Evolutionary conservation across 257 asterid species (phyloP).

Genomic region (Capsicum rhomboideum): DNA sequence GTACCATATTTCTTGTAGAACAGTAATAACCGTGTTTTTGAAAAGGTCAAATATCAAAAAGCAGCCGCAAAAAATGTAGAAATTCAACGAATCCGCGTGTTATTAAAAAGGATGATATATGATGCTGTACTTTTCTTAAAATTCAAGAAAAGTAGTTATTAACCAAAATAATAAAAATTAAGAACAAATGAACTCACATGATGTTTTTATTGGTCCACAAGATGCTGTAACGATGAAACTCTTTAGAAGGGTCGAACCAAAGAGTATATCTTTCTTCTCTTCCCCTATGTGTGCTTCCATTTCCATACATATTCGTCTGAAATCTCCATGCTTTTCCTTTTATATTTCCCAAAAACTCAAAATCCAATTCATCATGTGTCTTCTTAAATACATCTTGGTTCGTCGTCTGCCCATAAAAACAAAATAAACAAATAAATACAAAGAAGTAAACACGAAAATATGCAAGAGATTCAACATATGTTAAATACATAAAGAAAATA

Average conservation of each 20-base stretch:
- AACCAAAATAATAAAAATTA: background rate
- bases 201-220: conserved; percentile 77
- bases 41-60: conserved; percentile 37
- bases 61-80: conserved; percentile 24
- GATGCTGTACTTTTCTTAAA: background rate
- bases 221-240: conserved; percentile 66
- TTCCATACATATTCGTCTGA: conserved; percentile 93
- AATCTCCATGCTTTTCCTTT: conserved; percentile 87
- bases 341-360: conserved; percentile 84
- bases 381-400: conserved; percentile 59
- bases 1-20: background rate
- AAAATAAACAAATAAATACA: background rate
- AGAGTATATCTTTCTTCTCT: conserved; percentile 85
- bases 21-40: background rate
- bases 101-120: background rate
- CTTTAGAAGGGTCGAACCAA: conserved; percentile 80
- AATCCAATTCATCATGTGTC: conserved; percentile 81
- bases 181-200: conserved; percentile 35
- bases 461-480: too few relatives aligned
- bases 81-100: conserved; percentile 10
- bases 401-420: conserved; percentile 66
- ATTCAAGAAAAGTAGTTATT: too few relatives aligned
- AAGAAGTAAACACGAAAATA: too few relatives aligned
- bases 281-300: conserved; percentile 87
- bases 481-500: too few relatives aligned